These are phyloP conservation scores for Epichloe hybrida DNA, from an alignment of 2,329 filamentous ascomycete genomes.

Conservation along the genomic window DNA sequence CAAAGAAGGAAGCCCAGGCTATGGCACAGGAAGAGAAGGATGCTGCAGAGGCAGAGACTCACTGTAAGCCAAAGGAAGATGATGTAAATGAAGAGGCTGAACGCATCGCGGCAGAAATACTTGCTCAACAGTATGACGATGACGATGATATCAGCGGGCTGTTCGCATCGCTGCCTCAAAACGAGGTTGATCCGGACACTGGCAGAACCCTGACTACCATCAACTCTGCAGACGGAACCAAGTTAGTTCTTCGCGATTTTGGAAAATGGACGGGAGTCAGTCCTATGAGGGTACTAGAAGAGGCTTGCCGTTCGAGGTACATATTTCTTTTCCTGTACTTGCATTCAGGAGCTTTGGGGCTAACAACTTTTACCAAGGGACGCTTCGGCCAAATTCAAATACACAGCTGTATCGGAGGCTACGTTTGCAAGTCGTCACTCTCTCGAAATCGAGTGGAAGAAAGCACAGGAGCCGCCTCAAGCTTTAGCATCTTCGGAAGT, in stretches of 20 bases:
- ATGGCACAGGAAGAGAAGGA: slow-evolving; percentile 10
- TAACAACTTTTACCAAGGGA: slow-evolving; percentile 38
- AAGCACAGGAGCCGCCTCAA: slow-evolving; percentile 43
- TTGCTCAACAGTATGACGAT: slow-evolving; percentile 40
- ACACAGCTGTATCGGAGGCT: slow-evolving; percentile 56
- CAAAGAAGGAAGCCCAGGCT: slow-evolving; percentile 23
- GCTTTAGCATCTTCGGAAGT: slow-evolving; percentile 23
- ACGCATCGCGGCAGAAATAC: slow-evolving; percentile 43
- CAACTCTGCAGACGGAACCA: slow-evolving; percentile 36
- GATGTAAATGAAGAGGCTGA: slow-evolving; percentile 44
- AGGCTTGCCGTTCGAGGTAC: slow-evolving; percentile 71
- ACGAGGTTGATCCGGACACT: slow-evolving; percentile 42
- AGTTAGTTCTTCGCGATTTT: slow-evolving; percentile 63
- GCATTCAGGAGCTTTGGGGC: not conserved
- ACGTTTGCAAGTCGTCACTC: slow-evolving; percentile 65
- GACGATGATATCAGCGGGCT: slow-evolving; percentile 37
- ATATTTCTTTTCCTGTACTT: not conserved
- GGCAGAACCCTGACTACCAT: slow-evolving; percentile 46
- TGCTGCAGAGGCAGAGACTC: slow-evolving; percentile 18
- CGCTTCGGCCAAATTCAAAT: slow-evolving; percentile 51
- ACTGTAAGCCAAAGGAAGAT: slow-evolving; percentile 10
- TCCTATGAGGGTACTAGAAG: slow-evolving; percentile 66
- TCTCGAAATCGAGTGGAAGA: slow-evolving; percentile 67
- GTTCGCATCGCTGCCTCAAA: slow-evolving; percentile 47
- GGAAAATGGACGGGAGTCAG: slow-evolving; percentile 67